A percentile compares a stretch with the other conserved stretches of the same genome.
These are phyloP conservation scores for Fusarium fracticaudum DNA, from an alignment of 2,329 filamentous ascomycete genomes.

Conservation along the genomic window DNA sequence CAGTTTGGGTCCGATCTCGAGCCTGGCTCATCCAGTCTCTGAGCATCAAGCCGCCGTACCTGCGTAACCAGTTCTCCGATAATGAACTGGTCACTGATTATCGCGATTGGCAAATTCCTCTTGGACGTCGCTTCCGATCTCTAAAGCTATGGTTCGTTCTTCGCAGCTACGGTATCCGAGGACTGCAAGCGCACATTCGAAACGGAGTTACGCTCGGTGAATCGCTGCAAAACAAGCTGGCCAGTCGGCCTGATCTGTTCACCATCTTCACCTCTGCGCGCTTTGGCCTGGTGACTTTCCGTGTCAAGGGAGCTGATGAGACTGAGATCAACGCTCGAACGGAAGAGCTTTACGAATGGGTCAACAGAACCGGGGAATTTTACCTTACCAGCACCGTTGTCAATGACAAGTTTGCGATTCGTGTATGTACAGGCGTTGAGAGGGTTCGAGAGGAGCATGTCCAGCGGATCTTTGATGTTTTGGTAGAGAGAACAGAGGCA, in stretches of 20 bases:
- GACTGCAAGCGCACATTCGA: constrained; percentile 77
- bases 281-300: constrained; percentile 83
- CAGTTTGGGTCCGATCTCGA: constrained; percentile 80
- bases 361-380: constrained; percentile 79
- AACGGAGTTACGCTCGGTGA: constrained; percentile 75
- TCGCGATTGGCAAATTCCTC: constrained; percentile 95
- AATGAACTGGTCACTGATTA: constrained; percentile 91
- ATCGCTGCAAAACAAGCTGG: constrained; percentile 70
- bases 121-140: constrained; percentile 86
- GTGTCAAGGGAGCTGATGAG: constrained; percentile 57
- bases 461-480: constrained; percentile 75
- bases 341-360: constrained; percentile 76
- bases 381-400: constrained; percentile 84
- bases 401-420: constrained; percentile 78
- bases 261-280: constrained; percentile 76
- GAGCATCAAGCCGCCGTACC: constrained; percentile 81
- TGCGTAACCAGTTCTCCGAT: constrained; percentile 83
- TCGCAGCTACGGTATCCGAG: constrained; percentile 80
- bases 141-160: constrained; percentile 97
- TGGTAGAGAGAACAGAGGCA: constrained; percentile 70
- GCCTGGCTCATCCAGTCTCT: constrained; percentile 80
- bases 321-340: constrained; percentile 74
- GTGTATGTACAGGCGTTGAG: constrained; percentile 78
- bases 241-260: constrained; percentile 73
- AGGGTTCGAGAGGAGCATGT: constrained; percentile 77